Base-by-base conservation (phyloP, 352 stramenopile genomes). In the Lagenidium giganteum region DNA sequence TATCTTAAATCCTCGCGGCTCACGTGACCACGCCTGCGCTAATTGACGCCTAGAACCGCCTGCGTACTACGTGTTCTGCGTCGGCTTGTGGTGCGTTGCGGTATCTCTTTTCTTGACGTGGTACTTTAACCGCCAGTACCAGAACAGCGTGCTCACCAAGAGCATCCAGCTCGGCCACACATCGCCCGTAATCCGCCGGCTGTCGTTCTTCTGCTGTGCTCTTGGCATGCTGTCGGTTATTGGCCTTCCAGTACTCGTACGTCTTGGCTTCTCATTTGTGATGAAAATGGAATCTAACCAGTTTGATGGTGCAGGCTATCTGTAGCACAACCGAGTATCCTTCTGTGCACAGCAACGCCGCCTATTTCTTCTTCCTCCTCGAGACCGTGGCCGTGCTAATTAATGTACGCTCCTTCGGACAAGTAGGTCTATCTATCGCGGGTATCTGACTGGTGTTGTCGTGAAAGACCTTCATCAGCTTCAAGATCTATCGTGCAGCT, bases 331-430 rank as follows among this genome's bases (percentile, higher is more conserved):
- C 59, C 11, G 38, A 40, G 26, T 67, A 37, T 42, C 62, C 65
- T 0, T 23, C 30, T 11, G 23, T 52, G 3, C 65, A 77, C 53
- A 56, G 61, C 29, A 18, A 38, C 20, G 57, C 51, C 3, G 58
- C 61, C 21, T 61, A 57, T 34, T 66, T 44, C 35, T 72, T 77
- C 45, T 70, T 73, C 30, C 35, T 67, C 43, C 44, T 77, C 21
- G 49, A 67, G 26, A 51, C 57, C 25, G 14, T 66, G 23, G 59
- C 58, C 13, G 55, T 73, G 16, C 34, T 73, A 22, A 21, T 70
- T 27, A 77, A 77, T 21, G 61, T 72, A 51, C 31, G 55, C 16
- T 14, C 12, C 23, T 18, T 21, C 3, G 11, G 12, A 42, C 11
- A 17, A n/a, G 4, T 9, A 32, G 28, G 28, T 32, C 9, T 14